Evolutionary conservation across 495 filamentous ascomycete species (phyloP).

Genomic region (Hyaloscypha variabilis): DNA sequence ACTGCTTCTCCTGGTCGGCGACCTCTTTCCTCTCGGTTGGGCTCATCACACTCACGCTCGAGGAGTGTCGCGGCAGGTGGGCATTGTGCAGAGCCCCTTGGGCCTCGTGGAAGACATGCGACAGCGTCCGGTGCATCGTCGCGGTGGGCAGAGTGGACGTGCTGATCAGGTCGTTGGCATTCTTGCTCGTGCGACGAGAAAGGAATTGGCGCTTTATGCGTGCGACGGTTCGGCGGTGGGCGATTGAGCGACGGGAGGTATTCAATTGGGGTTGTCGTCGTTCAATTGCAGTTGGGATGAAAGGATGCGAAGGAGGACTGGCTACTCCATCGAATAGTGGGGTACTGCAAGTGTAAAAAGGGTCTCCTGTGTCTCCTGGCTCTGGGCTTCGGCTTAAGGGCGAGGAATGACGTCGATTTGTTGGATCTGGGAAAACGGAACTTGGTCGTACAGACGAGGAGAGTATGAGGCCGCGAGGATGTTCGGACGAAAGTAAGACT

Average conservation of each 20-base stretch:
- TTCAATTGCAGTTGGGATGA: conserved; percentile 2
- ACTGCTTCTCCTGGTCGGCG: conserved; percentile 40
- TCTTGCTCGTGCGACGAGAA: conserved; percentile 3
- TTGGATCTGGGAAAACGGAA: background rate
- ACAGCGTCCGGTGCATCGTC: background rate
- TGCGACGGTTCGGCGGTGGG: background rate
- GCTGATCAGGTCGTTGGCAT: conserved; percentile 10
- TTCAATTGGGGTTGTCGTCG: background rate
- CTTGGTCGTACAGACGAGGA: too few species aligned
- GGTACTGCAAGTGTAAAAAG: background rate
- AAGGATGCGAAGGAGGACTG: background rate
- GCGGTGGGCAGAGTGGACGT: conserved; percentile 1
- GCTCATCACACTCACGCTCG: background rate
- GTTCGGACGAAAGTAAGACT: too few species aligned
- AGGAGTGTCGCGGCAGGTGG: background rate
- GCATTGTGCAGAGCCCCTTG: background rate
- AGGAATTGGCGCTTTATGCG: background rate
- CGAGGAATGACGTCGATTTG: background rate
- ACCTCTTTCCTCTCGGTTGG: background rate
- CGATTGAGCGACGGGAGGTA: background rate
- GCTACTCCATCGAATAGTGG: background rate
- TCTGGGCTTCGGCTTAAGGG: background rate
- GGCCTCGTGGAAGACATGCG: background rate
- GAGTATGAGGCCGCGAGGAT: too few species aligned
- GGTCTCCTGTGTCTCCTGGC: background rate